Conservation (phyloP, 2,329 filamentous ascomycete species). For the Phoma sp. region DNA sequence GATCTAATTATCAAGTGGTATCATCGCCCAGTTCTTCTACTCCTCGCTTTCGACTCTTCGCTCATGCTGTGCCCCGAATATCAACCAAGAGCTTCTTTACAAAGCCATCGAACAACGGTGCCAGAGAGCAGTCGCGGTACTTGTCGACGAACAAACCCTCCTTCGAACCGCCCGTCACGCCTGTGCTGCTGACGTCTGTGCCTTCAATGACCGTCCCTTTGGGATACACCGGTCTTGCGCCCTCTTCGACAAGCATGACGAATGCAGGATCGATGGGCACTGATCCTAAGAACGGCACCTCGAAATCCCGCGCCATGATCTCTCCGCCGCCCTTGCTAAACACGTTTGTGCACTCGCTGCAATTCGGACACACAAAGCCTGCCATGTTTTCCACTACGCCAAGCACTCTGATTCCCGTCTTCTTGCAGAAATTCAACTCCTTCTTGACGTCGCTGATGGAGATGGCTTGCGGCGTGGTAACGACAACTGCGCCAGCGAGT, state of each 20-base stretch:
- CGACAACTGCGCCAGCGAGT: constrained; percentile 86
- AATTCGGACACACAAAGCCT: constrained; percentile 80
- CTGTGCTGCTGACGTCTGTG: constrained; percentile 38
- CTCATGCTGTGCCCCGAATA: constrained; percentile 25
- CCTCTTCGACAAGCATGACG: constrained; percentile 82
- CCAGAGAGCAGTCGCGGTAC: constrained; percentile 74
- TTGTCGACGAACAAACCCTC: constrained; percentile 67
- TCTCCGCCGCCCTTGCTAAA: constrained; percentile 91
- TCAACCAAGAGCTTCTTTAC: constrained; percentile 59
- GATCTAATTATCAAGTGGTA: not conserved
- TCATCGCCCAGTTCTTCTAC: not conserved
- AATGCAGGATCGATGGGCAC: constrained; percentile 95
- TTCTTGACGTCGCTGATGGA: constrained; percentile 93
- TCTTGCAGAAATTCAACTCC: constrained; percentile 90
- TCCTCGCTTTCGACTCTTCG: not conserved
- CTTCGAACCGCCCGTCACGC: constrained; percentile 26
- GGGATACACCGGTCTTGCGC: constrained; percentile 70
- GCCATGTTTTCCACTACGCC: constrained; percentile 98
- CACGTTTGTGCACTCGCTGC: constrained; percentile 85
- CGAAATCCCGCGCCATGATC: constrained; percentile 86
- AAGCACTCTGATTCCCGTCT: constrained; percentile 78
- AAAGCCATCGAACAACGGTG: constrained; percentile 71
- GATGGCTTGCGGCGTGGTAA: constrained; percentile 95
- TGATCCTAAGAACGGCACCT: constrained; percentile 80
- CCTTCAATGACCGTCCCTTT: constrained; percentile 62